Conservation (phyloP, 306 rosid species). For the Gleditsia sinensis region DNA sequence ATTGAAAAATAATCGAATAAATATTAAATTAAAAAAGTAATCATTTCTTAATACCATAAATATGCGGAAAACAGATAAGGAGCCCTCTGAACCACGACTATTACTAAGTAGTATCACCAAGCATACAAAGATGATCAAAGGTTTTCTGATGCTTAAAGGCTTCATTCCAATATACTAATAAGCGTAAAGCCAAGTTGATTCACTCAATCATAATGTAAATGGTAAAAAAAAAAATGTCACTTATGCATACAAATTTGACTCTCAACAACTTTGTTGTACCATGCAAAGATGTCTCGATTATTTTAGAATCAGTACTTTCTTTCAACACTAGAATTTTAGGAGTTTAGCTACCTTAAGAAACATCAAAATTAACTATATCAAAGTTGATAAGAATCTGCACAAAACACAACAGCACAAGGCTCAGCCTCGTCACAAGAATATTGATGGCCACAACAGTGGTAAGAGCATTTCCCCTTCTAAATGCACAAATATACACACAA, state of each 20-base stretch:
- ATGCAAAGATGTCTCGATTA: conserved; percentile 21
- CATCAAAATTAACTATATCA: conserved; percentile 1
- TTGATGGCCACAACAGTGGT: background rate
- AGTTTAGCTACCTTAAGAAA: background rate
- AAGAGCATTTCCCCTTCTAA: conserved; percentile 5
- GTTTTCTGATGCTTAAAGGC: background rate
- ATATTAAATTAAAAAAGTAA: background rate
- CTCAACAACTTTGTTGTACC: background rate
- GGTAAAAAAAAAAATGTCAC: conserved; percentile 14
- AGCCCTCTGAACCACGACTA: background rate
- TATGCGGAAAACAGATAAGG: background rate
- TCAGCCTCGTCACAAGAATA: background rate
- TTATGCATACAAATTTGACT: conserved; percentile 2
- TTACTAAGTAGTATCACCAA: conserved; percentile 1
- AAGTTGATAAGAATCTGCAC: background rate
- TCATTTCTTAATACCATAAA: background rate
- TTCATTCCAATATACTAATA: background rate
- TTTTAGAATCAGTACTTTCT: conserved; percentile 6
- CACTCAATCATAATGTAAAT: background rate
- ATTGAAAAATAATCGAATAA: conserved; percentile 1
- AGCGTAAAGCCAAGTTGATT: background rate
- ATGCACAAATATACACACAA: background rate
- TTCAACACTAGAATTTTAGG: conserved; percentile 19
- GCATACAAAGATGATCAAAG: background rate
- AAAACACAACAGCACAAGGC: conserved; percentile 10